Conservation (phyloP, 768 basidiomycete species). For the Rhodotorula sphaerocarpa region DNA sequence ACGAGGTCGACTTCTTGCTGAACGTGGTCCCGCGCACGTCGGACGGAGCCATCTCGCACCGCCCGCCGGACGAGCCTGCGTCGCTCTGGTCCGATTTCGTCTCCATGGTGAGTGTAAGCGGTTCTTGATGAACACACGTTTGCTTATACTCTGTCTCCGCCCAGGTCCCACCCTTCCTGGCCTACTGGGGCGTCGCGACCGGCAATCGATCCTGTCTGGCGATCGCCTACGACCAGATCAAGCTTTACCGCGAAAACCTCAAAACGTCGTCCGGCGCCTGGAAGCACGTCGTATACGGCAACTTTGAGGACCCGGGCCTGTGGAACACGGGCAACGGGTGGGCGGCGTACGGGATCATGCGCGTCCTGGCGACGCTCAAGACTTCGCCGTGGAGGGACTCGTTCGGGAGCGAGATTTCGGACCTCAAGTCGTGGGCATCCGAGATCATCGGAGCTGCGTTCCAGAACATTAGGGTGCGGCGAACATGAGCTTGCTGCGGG, state of each 20-base stretch:
- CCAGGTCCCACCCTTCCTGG: slow-evolving; percentile 24
- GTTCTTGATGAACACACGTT: too few relatives aligned
- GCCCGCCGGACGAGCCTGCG: slow-evolving; percentile 40
- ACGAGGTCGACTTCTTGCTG: slow-evolving; percentile 59
- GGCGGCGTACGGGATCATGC: slow-evolving; percentile 56
- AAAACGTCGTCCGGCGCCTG: slow-evolving; percentile 53
- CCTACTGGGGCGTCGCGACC: slow-evolving; percentile 59
- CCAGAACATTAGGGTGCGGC: slow-evolving; percentile 24
- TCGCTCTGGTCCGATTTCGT: slow-evolving; percentile 45
- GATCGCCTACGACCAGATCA: slow-evolving; percentile 64
- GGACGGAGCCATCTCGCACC: slow-evolving; percentile 77
- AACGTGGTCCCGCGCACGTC: slow-evolving; percentile 51
- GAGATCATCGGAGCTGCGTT: slow-evolving; percentile 37
- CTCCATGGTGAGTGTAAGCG: slow-evolving; percentile 57
- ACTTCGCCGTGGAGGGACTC: slow-evolving; percentile 50
- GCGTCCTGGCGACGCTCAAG: slow-evolving; percentile 67
- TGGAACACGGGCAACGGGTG: slow-evolving; percentile 41
- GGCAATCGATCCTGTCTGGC: slow-evolving; percentile 54
- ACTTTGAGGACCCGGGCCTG: slow-evolving; percentile 56
- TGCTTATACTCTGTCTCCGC: too few relatives aligned
- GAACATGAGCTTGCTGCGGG: too few relatives aligned
- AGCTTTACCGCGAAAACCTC: slow-evolving; percentile 61
- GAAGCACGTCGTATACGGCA: slow-evolving; percentile 67
- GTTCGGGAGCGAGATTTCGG: slow-evolving; percentile 35
- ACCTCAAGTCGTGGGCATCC: slow-evolving; percentile 39